Conservation (phyloP, 805 yeast species). For the Saturnispora dispora region DNA sequence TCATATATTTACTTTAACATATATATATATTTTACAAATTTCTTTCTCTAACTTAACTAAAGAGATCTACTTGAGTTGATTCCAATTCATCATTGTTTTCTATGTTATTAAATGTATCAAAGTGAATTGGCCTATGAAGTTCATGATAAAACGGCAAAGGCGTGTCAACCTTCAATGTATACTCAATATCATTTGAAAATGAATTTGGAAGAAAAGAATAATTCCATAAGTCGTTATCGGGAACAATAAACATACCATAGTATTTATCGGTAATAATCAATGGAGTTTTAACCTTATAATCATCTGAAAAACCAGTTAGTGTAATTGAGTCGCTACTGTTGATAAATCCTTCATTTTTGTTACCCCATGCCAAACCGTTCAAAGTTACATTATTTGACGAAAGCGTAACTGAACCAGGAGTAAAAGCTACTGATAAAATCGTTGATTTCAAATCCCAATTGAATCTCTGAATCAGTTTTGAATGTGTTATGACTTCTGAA, state of each 20-base stretch:
- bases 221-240: conserved; percentile 82
- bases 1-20: not conserved
- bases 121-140: conserved; percentile 82
- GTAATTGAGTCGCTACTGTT: conserved; percentile 46
- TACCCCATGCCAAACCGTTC: conserved; percentile 77
- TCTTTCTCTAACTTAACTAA: conserved; percentile 3
- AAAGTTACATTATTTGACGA: conserved; percentile 52
- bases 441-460: conserved; percentile 38
- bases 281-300: conserved; percentile 56
- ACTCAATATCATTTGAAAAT: conserved; percentile 57
- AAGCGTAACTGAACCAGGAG: conserved; percentile 78
- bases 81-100: conserved; percentile 32
- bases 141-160: conserved; percentile 83
- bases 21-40: conserved; percentile 1
- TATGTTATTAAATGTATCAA: conserved; percentile 60
- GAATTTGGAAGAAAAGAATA: conserved; percentile 80
- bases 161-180: conserved; percentile 59
- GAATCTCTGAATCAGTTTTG: conserved; percentile 30
- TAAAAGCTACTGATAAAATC: conserved; percentile 58
- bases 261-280: conserved; percentile 64
- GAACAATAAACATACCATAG: conserved; percentile 79
- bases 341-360: conserved; percentile 39
- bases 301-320: conserved; percentile 59
- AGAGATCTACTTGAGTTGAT: conserved; percentile 11
- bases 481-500: conserved; percentile 57